Conservation (phyloP, 1,139 yeast genomes). For the Geotrichum fermentans region DNA sequence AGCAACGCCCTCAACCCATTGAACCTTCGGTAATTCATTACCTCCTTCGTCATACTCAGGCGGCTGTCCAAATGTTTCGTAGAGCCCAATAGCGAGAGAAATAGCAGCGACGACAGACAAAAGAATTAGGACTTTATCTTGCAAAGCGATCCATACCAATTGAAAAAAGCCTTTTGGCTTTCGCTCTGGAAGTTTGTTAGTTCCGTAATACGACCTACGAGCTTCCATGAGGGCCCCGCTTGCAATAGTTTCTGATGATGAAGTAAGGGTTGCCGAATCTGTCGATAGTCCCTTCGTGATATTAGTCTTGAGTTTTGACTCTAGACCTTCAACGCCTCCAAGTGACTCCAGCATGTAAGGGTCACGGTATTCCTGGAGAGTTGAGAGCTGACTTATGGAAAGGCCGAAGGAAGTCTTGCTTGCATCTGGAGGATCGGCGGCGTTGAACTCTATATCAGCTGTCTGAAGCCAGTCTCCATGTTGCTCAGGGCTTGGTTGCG, state of each 20-base stretch:
- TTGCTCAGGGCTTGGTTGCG: neutral
- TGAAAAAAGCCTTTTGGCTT: conserved; percentile 59
- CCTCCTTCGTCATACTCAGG: conserved; percentile 75
- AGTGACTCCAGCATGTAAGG: conserved; percentile 35
- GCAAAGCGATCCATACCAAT: conserved; percentile 77
- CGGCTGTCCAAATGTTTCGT: conserved; percentile 85
- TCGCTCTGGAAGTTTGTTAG: conserved; percentile 65
- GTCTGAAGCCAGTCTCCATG: conserved; percentile 3
- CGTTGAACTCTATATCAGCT: neutral
- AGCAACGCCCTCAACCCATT: conserved; percentile 99
- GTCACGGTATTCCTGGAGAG: conserved; percentile 41
- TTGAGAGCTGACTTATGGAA: conserved; percentile 35
- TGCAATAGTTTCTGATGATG: neutral
- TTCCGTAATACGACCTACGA: conserved; percentile 47
- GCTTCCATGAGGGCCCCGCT: neutral
- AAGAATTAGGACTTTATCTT: conserved; percentile 84
- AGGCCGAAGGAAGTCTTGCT: conserved; percentile 15
- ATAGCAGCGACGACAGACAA: conserved; percentile 81
- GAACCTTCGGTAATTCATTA: conserved; percentile 66
- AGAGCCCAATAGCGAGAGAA: conserved; percentile 83
- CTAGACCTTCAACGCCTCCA: conserved; percentile 29
- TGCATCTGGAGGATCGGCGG: conserved; percentile 2
- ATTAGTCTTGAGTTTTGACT: conserved; percentile 17
- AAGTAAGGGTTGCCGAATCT: neutral
- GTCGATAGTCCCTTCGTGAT: conserved; percentile 12